Evolutionary conservation across 352 stramenopile genomes (phyloP).

Genomic region (Phytophthora sansomeana): DNA sequence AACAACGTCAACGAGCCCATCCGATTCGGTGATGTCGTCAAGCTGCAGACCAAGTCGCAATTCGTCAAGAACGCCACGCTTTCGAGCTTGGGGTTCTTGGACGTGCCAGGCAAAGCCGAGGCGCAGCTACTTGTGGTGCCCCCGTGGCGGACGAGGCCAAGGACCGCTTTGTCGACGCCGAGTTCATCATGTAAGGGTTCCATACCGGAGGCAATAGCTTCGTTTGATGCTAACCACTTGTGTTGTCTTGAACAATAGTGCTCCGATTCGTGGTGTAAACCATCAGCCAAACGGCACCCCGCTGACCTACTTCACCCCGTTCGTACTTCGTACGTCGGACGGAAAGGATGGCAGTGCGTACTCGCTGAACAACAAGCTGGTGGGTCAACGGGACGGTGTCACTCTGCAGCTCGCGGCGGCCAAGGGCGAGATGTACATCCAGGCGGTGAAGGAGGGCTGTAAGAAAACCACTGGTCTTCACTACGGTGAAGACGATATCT

Average conservation of each 20-base stretch:
- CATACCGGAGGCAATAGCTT: too few species aligned
- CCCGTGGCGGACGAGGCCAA: conserved; percentile 54
- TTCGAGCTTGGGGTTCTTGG: conserved; percentile 54
- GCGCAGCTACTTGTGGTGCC: conserved; percentile 65
- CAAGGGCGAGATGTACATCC: conserved; percentile 82
- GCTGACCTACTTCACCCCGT: conserved; percentile 72
- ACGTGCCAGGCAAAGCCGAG: conserved; percentile 46
- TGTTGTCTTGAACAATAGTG: conserved; percentile 23
- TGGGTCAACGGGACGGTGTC: conserved; percentile 57
- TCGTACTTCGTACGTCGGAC: conserved; percentile 73
- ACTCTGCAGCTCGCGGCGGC: conserved; percentile 54
- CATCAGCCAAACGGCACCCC: conserved; percentile 48
- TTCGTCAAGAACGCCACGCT: conserved; percentile 34
- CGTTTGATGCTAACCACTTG: too few species aligned
- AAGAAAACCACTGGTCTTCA: conserved; percentile 57
- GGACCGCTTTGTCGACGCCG: conserved; percentile 53
- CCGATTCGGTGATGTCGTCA: conserved; percentile 66
- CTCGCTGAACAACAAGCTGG: conserved; percentile 84
- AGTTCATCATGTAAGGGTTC: conserved; percentile 86
- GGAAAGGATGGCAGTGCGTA: conserved; percentile 56
- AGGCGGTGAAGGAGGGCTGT: conserved; percentile 63
- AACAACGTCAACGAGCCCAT: conserved; percentile 39
- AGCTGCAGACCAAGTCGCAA: conserved; percentile 49
- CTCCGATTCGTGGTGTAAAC: conserved; percentile 62
- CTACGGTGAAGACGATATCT: conserved; percentile 49